Percentiles rank a stretch among this genome's conserved stretches.
Evolutionary conservation across 805 yeast genomes (phyloP).

Genomic region (Kregervanrija pseudodelftensis): DNA sequence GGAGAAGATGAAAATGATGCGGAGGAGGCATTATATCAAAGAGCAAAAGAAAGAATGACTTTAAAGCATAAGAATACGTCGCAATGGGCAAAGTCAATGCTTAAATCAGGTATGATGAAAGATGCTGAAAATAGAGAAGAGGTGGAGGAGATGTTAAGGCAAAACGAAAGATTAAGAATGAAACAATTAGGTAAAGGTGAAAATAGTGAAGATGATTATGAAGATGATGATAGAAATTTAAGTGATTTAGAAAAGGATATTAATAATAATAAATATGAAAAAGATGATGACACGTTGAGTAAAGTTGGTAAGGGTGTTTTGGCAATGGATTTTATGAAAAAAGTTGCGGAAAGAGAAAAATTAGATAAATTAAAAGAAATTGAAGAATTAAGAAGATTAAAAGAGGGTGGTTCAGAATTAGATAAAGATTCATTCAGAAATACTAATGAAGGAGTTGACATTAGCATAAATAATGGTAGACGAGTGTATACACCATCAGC

Average conservation of each 20-base stretch:
- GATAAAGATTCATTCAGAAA: constrained; percentile 31
- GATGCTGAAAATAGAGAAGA: constrained; percentile 81
- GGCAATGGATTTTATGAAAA: constrained; percentile 93
- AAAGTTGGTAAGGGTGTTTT: constrained; percentile 80
- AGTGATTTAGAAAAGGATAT: constrained; percentile 47
- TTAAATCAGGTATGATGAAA: constrained; percentile 82
- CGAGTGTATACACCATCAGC: constrained; percentile 69
- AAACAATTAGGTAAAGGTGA: constrained; percentile 53
- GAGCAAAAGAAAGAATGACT: constrained; percentile 91
- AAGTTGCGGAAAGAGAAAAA: constrained; percentile 68
- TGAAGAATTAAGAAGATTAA: constrained; percentile 40
- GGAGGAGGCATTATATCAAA: constrained; percentile 61
- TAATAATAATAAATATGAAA: constrained; percentile 33
- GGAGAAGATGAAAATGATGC: constrained; percentile 38
- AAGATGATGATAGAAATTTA: constrained; percentile 33
- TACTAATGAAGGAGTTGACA: constrained; percentile 38
- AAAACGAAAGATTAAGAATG: constrained; percentile 69
- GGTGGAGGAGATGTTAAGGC: constrained; percentile 88
- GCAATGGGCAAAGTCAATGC: constrained; percentile 87
- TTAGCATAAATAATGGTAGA: constrained; percentile 64
- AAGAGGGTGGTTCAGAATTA: constrained; percentile 35
- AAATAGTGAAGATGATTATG: constrained; percentile 38
- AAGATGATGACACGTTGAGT: constrained; percentile 30
- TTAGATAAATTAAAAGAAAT: constrained; percentile 50
- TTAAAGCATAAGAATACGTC: constrained; percentile 83